Evolutionary conservation across 208 protist species (phyloP), one percentile per base, ranked within the genome.

Genomic region (Wallacemonas collosoma): DNA sequence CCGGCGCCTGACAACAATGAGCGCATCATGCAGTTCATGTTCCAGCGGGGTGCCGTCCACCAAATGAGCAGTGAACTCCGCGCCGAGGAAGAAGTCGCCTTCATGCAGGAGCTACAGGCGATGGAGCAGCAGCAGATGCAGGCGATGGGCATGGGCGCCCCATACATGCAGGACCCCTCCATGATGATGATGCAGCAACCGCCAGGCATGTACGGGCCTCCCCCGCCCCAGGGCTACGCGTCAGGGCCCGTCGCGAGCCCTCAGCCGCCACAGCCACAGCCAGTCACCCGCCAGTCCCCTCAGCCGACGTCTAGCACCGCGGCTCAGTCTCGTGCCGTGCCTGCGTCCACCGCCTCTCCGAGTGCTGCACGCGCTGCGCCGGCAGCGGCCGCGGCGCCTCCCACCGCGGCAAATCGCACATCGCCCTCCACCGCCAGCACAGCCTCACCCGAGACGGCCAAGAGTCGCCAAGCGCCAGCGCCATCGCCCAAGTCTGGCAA

Each of bases 61-160:
- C 55, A 76, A 36, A 76, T 76, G 64, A 54, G 57, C 36, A 69
- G 63, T 47, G 73, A 76, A 56, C 51, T 62, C 36, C 56, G 56
- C 15, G 56, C 56, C 6, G 56, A 62, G 26, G 56, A 62, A 38
- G 56, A 62, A 0, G 38, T 62, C 6, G 26, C 17, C 56, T 62
- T 41, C 56, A 62, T 62, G 56, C 56, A 62, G 38, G 56, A 62
- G 47, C 74, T 78, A 67, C 64, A 72, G 56, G 77, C 74, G 68
- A 73, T 82, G 65, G 72, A 82, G 77, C 69, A 75, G 67, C 70
- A 77, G 68, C 72, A 82, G 54, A 82, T 78, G 72, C 77, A 82
- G 62, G 72, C 77, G 3, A 64, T 71, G 68, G 75, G 75, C 41
- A 57, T 57, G 53, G 53, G 53, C 11, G 53, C 53, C 15, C 53